Base-by-base conservation (phyloP, 148 eudicot species). In the Cornus kousa region DNA sequence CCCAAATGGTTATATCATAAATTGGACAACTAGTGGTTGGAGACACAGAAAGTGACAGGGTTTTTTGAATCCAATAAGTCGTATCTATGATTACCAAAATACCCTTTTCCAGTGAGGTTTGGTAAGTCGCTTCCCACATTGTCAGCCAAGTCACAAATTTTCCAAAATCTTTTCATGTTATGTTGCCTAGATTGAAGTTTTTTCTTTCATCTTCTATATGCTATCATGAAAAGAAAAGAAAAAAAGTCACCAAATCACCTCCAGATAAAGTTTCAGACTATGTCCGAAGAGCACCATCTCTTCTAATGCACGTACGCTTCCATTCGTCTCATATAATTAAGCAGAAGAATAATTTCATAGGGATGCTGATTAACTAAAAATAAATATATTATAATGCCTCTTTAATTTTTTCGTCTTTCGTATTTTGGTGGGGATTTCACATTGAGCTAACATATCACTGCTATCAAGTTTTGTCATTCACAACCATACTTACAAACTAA, bases 61-160 rank as follows among this genome's bases (percentile, higher is more conserved):
- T 72, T 79, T 66, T 77, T 66, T 80, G 83, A 73, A 88, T 82
- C 86, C 85, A 73, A 82, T 19, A n/a, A 22, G 37, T 50, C 40
- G 4, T 50, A 73, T 79, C 73, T 65, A 67, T 53, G 68, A 50
- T 74, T 39, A 74, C 72, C 73, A 73, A 59, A 62, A 71, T 48
- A 71, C 10, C 72, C 59, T n/a, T 48, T 46, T 20, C 72, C 5
- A 67, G 8, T 11, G 14, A 67, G 72, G 9, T 76, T 66, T 67
- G 37, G 5, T 5, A 9, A 59, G 7, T 74, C 35, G 55, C 19
- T 73, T 57, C 39, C 6, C 22, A 37, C 22, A 22, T 22, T 55
- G n/a, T 73, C n/a, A 73, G 20, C 66, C 66, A 73, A 72, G 7
- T 53, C 20, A 2, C 66, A 53, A 55, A 14, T 8, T 59, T 69